These are phyloP conservation scores for Polytolypa hystricis DNA, from an alignment of 2,329 filamentous ascomycete species.

Conservation along the genomic window DNA sequence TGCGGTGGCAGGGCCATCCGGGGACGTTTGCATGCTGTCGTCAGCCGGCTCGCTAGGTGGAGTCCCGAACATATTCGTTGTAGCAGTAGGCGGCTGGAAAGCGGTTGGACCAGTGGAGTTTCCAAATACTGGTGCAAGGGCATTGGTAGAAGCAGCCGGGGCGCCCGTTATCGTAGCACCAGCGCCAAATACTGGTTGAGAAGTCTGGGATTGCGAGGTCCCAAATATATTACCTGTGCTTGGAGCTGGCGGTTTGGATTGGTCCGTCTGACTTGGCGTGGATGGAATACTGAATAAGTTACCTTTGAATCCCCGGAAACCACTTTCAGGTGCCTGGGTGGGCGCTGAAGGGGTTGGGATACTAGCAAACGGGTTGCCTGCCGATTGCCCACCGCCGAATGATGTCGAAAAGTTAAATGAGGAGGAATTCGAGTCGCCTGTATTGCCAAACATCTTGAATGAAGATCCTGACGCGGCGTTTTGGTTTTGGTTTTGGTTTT, in stretches of 20 bases:
- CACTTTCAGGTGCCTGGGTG: conserved; percentile 14
- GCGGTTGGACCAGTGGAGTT: conserved; percentile 15
- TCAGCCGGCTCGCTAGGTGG: conserved; percentile 7
- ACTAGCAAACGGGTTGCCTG: conserved; percentile 27
- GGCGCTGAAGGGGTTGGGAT: conserved; percentile 17
- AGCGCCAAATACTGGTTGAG: conserved; percentile 5
- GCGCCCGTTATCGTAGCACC: background rate
- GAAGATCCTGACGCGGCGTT: too few species aligned
- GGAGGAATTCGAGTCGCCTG: conserved; percentile 15
- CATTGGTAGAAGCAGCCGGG: conserved; percentile 3
- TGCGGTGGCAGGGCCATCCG: conserved; percentile 17
- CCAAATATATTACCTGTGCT: conserved; percentile 8
- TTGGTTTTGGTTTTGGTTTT: too few species aligned
- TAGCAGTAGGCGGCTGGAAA: conserved; percentile 6
- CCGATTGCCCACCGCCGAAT: conserved; percentile 12
- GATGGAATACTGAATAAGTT: conserved; percentile 22
- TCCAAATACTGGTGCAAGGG: conserved; percentile 15
- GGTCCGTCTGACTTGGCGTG: conserved; percentile 11
- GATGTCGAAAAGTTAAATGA: conserved; percentile 24
- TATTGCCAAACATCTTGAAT: conserved; percentile 10
- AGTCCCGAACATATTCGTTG: conserved; percentile 11
- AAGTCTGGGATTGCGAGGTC: conserved; percentile 3
- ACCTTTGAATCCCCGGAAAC: conserved; percentile 23
- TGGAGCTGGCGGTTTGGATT: conserved; percentile 2
- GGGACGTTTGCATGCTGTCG: conserved; percentile 26